Conservation (phyloP, 768 basidiomycete species). For the Leccinellum rugosiceps region DNA sequence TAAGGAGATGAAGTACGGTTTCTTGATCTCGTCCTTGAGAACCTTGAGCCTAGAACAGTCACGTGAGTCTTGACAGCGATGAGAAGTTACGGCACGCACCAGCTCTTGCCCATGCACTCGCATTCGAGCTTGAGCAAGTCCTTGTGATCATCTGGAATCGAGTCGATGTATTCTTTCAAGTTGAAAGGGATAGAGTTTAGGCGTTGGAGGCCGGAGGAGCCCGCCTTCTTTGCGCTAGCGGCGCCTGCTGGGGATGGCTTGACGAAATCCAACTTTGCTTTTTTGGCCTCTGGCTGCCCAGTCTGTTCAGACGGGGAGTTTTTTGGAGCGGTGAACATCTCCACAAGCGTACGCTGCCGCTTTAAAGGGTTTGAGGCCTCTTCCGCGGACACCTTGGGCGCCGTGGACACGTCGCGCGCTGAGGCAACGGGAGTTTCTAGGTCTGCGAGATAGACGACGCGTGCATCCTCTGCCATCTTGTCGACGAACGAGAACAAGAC, state of each 20-base stretch:
- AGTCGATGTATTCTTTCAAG: slow-evolving; percentile 46
- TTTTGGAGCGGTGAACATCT: slow-evolving; percentile 51
- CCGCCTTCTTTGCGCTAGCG: slow-evolving; percentile 4
- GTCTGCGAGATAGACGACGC: slow-evolving; percentile 46
- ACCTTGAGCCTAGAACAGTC: slow-evolving; percentile 58
- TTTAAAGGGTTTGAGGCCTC: slow-evolving; percentile 34
- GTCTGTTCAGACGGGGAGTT: slow-evolving; percentile 20
- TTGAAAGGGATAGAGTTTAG: slow-evolving; percentile 74
- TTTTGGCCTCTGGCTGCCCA: slow-evolving; percentile 42
- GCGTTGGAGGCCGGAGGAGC: slow-evolving; percentile 25
- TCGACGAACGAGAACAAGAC: slow-evolving; percentile 10
- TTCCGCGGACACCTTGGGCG: slow-evolving; percentile 23
- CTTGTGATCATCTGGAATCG: slow-evolving; percentile 55
- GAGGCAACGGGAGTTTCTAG: slow-evolving; percentile 29
- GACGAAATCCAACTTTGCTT: slow-evolving; percentile 38
- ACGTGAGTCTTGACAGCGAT: slow-evolving; percentile 5
- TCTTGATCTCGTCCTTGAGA: slow-evolving; percentile 69
- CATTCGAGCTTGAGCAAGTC: slow-evolving; percentile 64
- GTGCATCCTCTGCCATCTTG: slow-evolving; percentile 25
- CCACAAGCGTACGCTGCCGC: slow-evolving; percentile 63
- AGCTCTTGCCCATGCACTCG: slow-evolving; percentile 70
- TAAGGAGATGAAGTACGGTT: slow-evolving; percentile 71
- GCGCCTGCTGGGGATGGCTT: slow-evolving; percentile 19
- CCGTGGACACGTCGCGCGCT: slow-evolving; percentile 7
- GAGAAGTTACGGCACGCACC: slow-evolving; percentile 36